Conservation (phyloP, 352 stramenopile genomes). For the Phytophthora quininea region DNA sequence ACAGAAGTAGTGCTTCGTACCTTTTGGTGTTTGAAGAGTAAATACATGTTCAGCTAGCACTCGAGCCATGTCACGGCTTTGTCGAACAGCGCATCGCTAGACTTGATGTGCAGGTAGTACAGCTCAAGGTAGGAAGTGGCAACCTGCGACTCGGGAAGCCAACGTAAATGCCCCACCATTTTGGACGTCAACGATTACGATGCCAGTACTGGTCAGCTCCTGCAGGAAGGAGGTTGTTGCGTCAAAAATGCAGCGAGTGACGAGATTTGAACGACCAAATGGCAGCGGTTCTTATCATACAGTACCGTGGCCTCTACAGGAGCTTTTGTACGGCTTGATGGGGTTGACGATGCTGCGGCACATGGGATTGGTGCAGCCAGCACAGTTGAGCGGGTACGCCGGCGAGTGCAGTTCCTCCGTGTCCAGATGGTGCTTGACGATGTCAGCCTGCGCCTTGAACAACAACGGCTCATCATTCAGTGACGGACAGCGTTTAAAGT, state of each 20-base stretch:
- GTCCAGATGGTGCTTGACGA: constrained; percentile 95
- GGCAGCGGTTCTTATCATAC: constrained; percentile 2
- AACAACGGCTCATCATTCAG: constrained; percentile 96
- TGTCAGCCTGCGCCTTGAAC: constrained; percentile 96
- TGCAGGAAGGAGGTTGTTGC: no score
- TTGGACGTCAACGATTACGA: no score
- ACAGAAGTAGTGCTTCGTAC: background rate
- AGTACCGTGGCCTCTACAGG: constrained; percentile 20
- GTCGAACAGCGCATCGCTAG: no score
- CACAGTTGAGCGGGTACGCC: constrained; percentile 87
- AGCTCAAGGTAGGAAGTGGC: no score
- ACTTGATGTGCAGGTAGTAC: no score
- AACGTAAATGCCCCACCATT: no score
- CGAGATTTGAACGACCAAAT: background rate
- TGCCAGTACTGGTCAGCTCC: no score
- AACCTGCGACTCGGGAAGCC: no score
- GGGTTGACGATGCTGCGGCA: constrained; percentile 88
- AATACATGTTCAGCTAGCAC: no score
- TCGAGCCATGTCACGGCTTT: no score
- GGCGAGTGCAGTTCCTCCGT: constrained; percentile 71
- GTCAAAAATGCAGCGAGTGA: background rate
- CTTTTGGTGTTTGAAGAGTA: background rate
- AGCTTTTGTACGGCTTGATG: constrained; percentile 77
- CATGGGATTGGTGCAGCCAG: constrained; percentile 80
- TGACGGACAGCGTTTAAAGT: constrained; percentile 95